Percentiles rank a stretch among this genome's conserved stretches.
Evolutionary conservation across 2,329 filamentous ascomycete genomes (phyloP).

Genomic region (Gaeumannomyces tritici): DNA sequence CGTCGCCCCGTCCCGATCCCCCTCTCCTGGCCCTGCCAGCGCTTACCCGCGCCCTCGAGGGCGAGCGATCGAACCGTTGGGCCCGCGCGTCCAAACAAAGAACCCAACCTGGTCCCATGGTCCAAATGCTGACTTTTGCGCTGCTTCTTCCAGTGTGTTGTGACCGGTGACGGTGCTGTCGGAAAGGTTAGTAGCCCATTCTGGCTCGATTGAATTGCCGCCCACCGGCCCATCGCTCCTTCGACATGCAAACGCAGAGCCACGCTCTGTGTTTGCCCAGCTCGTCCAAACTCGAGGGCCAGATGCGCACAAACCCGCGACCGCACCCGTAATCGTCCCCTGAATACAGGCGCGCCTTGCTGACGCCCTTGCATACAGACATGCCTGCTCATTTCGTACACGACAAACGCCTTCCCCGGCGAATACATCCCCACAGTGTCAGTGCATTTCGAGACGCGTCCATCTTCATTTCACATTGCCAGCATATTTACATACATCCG

Average conservation of each 20-base stretch:
- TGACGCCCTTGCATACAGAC: conserved; percentile 50
- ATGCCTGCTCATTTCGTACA: conserved; percentile 98
- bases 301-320: neutral
- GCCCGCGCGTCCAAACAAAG: neutral
- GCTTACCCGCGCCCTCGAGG: neutral
- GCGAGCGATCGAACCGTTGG: too few relatives aligned
- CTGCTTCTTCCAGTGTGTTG: conserved; percentile 64
- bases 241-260: neutral
- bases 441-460: conserved; percentile 22
- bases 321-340: neutral
- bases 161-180: conserved; percentile 97
- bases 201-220: conserved; percentile 7
- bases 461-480: neutral
- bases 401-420: conserved; percentile 98
- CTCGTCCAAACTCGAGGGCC: neutral
- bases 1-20: conserved; percentile 14
- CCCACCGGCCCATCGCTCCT: neutral
- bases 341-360: neutral
- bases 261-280: neutral
- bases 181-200: conserved; percentile 64
- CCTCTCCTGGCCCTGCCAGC: neutral
- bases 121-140: neutral
- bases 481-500: too few relatives aligned
- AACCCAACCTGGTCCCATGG: too few relatives aligned
- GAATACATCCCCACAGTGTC: conserved; percentile 99